Base-by-base conservation (phyloP, 768 basidiomycete species). In the Infundibulicybe gibba region DNA sequence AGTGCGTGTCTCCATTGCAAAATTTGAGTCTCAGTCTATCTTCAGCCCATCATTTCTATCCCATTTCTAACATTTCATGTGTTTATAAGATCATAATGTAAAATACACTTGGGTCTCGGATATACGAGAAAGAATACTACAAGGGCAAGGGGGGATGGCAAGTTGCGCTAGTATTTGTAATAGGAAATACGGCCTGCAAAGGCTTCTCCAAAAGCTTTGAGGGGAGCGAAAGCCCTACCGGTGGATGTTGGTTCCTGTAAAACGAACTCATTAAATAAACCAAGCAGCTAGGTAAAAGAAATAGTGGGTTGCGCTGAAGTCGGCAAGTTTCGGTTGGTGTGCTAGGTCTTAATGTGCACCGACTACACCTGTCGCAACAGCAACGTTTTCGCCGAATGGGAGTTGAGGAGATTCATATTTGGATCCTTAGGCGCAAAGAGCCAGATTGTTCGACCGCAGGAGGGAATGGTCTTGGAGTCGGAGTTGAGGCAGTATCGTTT, bases 341-440 rank as follows among this genome's bases (percentile, higher is more conserved):
- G 44, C 13, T 13, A 37, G 37, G 30, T 3, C 6, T 32, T 34
- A 68, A 64, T 65, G 73, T 21, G 69, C 73, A 42, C 70, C 69
- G 37, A 73, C 62, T 41, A 66, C 59, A 40, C 69, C 64, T 44
- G 81, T 70, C 41, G 75, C 69, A 49, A 85, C 70, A 37, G 76
- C 68, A 40, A 79, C 71, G 54, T 76, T 82, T 61, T 87, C 85
- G 51, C 74, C 75, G 53, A 81, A 79, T 14, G 82, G 72, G 45
- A 82, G 60, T 60, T 81, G 80, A 50, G 83, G 76, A 33, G 80
- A 67, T 61, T 83, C 66, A 81, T 65, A n/a, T 61, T 38, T 6
- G 14, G 61, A 40, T 79, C 73, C 55, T 75, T 74, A 40, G 66
- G 48, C 41, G 64, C 52, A 48, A 69, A 76, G 69, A 57, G 34